A percentile compares a stretch with the other conserved stretches of the same genome.
phyloP scores from a whole-genome alignment of 306 rosid species.

The Hippophae gyantsensis region DNA sequence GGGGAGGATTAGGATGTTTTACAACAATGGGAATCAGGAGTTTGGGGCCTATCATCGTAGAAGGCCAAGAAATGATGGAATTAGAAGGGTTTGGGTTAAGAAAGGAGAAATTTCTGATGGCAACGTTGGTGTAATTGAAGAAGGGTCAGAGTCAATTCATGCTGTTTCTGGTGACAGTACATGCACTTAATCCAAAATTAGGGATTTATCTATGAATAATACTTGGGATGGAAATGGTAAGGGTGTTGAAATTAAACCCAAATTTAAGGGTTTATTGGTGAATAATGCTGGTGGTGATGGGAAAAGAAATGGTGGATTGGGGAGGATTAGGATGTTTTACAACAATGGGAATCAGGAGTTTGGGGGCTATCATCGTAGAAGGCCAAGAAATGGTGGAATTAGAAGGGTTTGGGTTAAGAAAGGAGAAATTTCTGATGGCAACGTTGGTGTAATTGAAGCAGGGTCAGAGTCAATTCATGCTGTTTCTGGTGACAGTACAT shows the following conservation, averaged over 20 bases:
- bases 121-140: constrained; percentile 14
- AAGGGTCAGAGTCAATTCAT: not conserved
- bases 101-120: constrained; percentile 30
- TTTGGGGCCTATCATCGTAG: not conserved
- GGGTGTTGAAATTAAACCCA: constrained; percentile 12
- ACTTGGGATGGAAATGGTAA: not conserved
- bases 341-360: constrained; percentile 3
- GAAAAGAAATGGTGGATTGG: not conserved
- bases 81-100: constrained; percentile 43
- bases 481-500: constrained; percentile 24
- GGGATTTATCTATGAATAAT: constrained; percentile 13
- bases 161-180: constrained; percentile 23
- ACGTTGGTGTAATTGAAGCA: constrained; percentile 15
- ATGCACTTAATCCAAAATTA: constrained; percentile 8
- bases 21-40: constrained; percentile 4
- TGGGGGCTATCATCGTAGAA: not conserved
- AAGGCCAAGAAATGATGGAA: constrained; percentile 3
- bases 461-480: not conserved
- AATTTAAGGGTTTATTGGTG: constrained; percentile 17
- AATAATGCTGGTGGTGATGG: constrained; percentile 9
- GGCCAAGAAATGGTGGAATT: constrained; percentile 3
- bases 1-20: constrained; percentile 2
- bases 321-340: constrained; percentile 3
- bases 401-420: constrained; percentile 51
- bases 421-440: constrained; percentile 21